A percentile compares a stretch with the other conserved stretches of the same genome.
These are phyloP conservation scores for Phytophthora syringae DNA, from an alignment of 352 stramenopile species.

Conservation along the genomic window DNA sequence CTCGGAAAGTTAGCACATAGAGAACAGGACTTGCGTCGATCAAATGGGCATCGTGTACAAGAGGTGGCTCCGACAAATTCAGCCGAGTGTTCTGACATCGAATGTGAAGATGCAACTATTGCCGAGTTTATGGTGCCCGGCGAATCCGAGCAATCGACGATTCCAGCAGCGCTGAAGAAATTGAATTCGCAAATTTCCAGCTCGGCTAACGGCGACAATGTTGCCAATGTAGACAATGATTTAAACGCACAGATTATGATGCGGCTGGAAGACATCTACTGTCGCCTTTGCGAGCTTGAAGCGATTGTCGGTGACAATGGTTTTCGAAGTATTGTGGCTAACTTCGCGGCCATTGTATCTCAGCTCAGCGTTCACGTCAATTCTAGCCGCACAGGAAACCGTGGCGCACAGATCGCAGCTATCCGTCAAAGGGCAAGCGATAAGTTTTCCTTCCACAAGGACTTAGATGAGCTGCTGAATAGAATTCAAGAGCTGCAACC, in stretches of 20 bases:
- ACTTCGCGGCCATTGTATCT: conserved; percentile 17
- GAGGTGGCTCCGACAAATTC: neutral
- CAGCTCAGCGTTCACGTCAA: conserved; percentile 27
- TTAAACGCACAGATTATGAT: conserved; percentile 30
- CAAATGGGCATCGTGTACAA: neutral
- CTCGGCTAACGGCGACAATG: neutral
- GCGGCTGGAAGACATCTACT: conserved; percentile 33
- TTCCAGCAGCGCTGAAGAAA: conserved; percentile 10
- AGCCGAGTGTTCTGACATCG: neutral
- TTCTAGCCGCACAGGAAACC: conserved; percentile 12
- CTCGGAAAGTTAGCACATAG: conserved; percentile 20
- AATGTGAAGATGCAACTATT: neutral
- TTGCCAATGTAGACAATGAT: conserved; percentile 12
- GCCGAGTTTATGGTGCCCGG: conserved; percentile 4
- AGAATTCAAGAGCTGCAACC: conserved; percentile 9
- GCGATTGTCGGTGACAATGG: neutral
- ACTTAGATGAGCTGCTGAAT: conserved; percentile 31
- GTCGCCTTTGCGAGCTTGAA: conserved; percentile 14
- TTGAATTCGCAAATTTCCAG: conserved; percentile 10
- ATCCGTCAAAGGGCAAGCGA: conserved; percentile 28
- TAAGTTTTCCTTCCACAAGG: conserved; percentile 43
- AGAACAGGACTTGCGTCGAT: neutral
- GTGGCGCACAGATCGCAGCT: conserved; percentile 28
- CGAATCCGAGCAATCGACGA: neutral
- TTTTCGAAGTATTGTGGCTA: conserved; percentile 2